Evolutionary conservation across 768 basidiomycete species (phyloP).

Genomic region (Mycena capillaripes): DNA sequence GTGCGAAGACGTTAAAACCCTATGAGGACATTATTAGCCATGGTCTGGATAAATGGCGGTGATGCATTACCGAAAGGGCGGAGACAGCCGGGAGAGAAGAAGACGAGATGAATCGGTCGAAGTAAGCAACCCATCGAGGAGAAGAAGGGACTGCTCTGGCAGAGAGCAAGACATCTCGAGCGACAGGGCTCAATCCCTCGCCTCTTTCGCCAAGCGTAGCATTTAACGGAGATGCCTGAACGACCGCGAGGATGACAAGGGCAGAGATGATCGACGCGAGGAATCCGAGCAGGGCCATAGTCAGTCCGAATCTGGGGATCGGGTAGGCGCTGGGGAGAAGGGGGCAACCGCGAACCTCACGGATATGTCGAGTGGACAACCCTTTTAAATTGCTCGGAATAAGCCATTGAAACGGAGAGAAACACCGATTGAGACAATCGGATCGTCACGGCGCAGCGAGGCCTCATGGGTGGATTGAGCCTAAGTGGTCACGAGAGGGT

Average conservation of each 20-base stretch:
- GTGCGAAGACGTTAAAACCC: constrained; percentile 34
- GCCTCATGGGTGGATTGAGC: constrained; percentile 16
- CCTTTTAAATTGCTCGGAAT: constrained; percentile 11
- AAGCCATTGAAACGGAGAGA: too few relatives aligned
- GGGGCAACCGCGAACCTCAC: not conserved
- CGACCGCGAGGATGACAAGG: constrained; percentile 17
- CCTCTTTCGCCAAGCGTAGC: constrained; percentile 19
- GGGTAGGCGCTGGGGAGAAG: constrained; percentile 4
- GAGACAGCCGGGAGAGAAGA: constrained; percentile 22
- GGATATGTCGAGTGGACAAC: not conserved
- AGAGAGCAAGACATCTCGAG: constrained; percentile 27
- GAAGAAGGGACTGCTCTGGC: constrained; percentile 25
- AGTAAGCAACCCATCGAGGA: constrained; percentile 31
- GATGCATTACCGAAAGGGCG: not conserved
- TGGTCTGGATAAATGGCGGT: constrained; percentile 3
- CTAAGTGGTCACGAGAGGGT: constrained; percentile 12
- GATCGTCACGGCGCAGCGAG: not conserved
- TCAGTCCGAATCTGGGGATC: not conserved
- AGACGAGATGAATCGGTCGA: constrained; percentile 32
- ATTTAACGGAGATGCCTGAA: constrained; percentile 18
- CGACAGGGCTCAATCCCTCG: constrained; percentile 26
- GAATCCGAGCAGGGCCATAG: constrained; percentile 30
- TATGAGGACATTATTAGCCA: constrained; percentile 19
- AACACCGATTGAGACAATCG: constrained; percentile 3
- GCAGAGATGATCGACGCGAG: constrained; percentile 32